phyloP scores from a whole-genome alignment of 2,329 filamentous ascomycete species.

The Teratosphaeria nubilosa region DNA sequence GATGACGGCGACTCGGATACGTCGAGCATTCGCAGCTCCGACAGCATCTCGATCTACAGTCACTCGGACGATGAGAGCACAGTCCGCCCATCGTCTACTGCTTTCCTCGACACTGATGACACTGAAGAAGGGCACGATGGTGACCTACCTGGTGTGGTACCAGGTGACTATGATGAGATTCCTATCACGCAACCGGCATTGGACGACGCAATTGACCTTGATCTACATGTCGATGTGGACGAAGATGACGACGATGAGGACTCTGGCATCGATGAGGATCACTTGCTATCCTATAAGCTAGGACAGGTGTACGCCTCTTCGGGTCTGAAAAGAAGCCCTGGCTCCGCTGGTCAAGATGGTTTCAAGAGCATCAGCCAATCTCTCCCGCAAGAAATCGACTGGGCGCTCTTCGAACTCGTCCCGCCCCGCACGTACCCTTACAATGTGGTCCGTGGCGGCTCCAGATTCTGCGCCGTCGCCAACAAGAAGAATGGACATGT shows the following conservation, averaged over 20 bases:
- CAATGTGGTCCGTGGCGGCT: slow-evolving; percentile 56
- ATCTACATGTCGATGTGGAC: slow-evolving; percentile 67
- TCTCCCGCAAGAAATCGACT: slow-evolving; percentile 85
- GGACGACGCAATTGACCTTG: slow-evolving; percentile 57
- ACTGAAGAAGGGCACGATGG: slow-evolving; percentile 29
- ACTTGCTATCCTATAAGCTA: slow-evolving; percentile 69
- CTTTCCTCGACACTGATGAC: slow-evolving; percentile 13
- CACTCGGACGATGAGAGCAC: slow-evolving; percentile 46
- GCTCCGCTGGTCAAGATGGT: slow-evolving; percentile 17
- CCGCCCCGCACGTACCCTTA: slow-evolving; percentile 58
- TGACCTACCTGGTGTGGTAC: slow-evolving; percentile 68
- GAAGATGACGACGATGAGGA: slow-evolving; percentile 60
- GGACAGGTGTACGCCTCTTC: slow-evolving; percentile 84
- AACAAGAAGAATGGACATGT: slow-evolving; percentile 25
- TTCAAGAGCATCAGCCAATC: slow-evolving; percentile 44
- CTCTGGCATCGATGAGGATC: slow-evolving; percentile 68
- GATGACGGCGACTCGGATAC: slow-evolving; percentile 20
- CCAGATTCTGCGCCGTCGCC: slow-evolving; percentile 24
- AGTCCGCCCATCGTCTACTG: slow-evolving; percentile 20
- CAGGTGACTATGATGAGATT: slow-evolving; percentile 65
- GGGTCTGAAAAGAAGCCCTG: slow-evolving; percentile 57
- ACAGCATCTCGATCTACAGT: slow-evolving; percentile 44
- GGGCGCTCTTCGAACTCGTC: slow-evolving; percentile 79
- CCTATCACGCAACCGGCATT: slow-evolving; percentile 85
- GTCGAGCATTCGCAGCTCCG: slow-evolving; percentile 32